Evolutionary conservation across 2,329 filamentous ascomycete species (phyloP).

Genomic region (Rutstroemia sp.): DNA sequence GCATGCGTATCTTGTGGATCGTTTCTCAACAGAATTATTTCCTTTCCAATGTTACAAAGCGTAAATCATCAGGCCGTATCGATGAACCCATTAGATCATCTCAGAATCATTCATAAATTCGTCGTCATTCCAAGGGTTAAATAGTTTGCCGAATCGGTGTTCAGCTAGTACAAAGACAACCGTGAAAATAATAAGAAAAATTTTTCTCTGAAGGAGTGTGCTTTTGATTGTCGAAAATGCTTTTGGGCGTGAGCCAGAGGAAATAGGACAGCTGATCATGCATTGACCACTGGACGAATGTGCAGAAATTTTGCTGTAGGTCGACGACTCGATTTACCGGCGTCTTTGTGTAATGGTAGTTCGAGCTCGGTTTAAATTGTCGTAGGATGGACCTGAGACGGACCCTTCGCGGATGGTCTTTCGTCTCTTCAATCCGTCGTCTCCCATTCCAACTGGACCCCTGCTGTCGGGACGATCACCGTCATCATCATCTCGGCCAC

Average conservation of each 20-base stretch:
- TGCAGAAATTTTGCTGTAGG: constrained; percentile 19
- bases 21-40: constrained; percentile 18
- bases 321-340: constrained; percentile 17
- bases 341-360: constrained; percentile 36
- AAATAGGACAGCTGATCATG: constrained; percentile 12
- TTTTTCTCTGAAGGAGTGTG: constrained; percentile 25
- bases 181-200: constrained; percentile 22
- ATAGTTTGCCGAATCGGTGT: constrained; percentile 31
- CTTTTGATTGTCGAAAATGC: constrained; percentile 24
- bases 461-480: constrained; percentile 52
- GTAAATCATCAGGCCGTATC: constrained; percentile 19
- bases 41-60: constrained; percentile 17
- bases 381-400: constrained; percentile 44
- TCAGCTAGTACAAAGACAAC: constrained; percentile 34
- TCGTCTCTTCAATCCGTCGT: constrained; percentile 64
- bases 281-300: constrained; percentile 18
- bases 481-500: constrained; percentile 39
- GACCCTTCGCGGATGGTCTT: constrained; percentile 64
- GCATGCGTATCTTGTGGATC: constrained; percentile 27
- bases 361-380: constrained; percentile 40
- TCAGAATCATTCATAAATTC: constrained; percentile 33
- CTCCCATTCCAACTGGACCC: constrained; percentile 36
- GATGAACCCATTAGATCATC: constrained; percentile 15
- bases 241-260: constrained; percentile 20
- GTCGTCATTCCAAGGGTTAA: constrained; percentile 33